These are phyloP conservation scores for Lophiotrema nucula DNA, from an alignment of 495 filamentous ascomycete genomes.

Conservation along the genomic window DNA sequence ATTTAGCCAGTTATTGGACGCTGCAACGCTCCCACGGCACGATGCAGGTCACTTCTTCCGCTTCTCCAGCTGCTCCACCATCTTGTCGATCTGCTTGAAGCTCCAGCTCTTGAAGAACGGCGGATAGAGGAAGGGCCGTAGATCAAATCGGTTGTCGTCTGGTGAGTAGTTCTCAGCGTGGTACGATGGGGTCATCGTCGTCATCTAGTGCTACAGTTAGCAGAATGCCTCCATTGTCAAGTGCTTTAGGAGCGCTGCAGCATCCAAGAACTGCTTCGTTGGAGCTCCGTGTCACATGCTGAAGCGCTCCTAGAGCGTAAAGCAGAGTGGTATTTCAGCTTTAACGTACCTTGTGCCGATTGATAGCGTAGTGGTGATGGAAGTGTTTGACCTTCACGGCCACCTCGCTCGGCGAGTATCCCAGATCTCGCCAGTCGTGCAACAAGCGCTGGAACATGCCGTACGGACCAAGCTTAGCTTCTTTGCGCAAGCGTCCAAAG, in stretches of 20 bases:
- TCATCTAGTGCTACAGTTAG: too few species aligned
- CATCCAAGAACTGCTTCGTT: too few species aligned
- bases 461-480: conserved; percentile 70
- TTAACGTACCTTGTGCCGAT: conserved; percentile 50
- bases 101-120: conserved; percentile 36
- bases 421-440: conserved; percentile 64
- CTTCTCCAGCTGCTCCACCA: conserved; percentile 36
- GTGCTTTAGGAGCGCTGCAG: too few species aligned
- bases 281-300: too few species aligned
- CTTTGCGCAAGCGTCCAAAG: conserved; percentile 68
- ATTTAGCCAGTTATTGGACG: too few species aligned
- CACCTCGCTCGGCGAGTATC: conserved; percentile 42
- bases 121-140: conserved; percentile 43
- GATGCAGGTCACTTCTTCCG: too few species aligned
- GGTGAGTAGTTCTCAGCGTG: conserved; percentile 47
- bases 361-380: conserved; percentile 60
- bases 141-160: conserved; percentile 69
- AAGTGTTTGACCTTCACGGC: conserved; percentile 69
- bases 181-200: conserved; percentile 40
- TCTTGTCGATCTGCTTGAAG: conserved; percentile 39
- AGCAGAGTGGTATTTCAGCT: too few species aligned
- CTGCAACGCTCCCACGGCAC: too few species aligned
- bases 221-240: too few species aligned
- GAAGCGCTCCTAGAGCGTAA: too few species aligned
- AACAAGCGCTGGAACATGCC: conserved; percentile 68